Base-by-base conservation (phyloP, 352 stramenopile genomes). In the Halophytophthora batemanensis region DNA sequence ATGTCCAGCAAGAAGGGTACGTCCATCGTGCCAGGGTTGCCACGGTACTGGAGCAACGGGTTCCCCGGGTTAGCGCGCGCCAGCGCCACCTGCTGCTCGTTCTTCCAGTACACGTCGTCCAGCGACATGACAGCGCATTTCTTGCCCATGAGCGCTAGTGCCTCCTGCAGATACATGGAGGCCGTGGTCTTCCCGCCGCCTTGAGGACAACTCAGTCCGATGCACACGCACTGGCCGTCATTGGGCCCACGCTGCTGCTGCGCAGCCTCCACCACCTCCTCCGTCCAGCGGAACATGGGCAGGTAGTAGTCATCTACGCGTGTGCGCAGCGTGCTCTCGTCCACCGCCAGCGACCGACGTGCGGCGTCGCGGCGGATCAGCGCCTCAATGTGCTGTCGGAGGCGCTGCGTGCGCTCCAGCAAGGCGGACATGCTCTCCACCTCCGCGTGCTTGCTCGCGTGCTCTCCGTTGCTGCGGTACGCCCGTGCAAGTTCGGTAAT, bases 101-200 rank as follows among this genome's bases (percentile, higher is more conserved):
- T 69, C 34, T 70, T 83, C 55, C 80, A 74, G 54, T 95, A 95
- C 31, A 93, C 82, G 43, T 95, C 86, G 45, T 95, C 86, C 23
- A 93, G 53, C 18, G 86, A 95, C 43, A 95, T 58, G 22, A 87
- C 69, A 15, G 80, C 86, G 45, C 83, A 92, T 12, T 62, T 68
- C 44, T 75, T 85, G 15, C 83, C 83, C 23, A 62, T 62, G 18
- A 73, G 39, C 22, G 56, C 35, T 18, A 94, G 47, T 44, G 82
- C 68, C 43, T 87, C 61, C 53, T 90, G 66, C 22, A 95, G 68
- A 44, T 87, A 76, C 34, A 68, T 64, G n/a, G 69, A 82, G n/a
- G 75, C 65, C 17, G 86, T 95, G 8, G 86, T 95, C 56, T 94
- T 95, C 18, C 86, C 86, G 7, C 83, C 79, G 11, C 86, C 86